These are phyloP conservation scores for Gryganskiella cystojenkinii DNA, from an alignment of 192 early-diverging fungal genomes.

Conservation along the genomic window DNA sequence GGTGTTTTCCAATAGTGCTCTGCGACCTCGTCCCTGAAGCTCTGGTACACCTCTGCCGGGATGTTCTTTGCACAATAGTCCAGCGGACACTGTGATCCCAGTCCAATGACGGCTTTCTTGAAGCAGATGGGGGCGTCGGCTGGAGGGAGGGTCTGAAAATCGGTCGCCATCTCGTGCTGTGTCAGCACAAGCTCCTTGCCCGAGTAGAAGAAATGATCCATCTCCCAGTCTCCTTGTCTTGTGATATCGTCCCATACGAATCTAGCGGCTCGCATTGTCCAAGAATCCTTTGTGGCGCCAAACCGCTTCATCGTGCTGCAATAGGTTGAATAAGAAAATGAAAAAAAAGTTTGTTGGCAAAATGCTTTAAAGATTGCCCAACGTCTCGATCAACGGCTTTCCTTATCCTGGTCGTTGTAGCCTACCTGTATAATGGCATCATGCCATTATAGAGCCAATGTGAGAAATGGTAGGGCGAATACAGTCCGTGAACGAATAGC, in stretches of 20 bases:
- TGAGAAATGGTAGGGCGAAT: constrained; percentile 52
- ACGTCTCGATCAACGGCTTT: too few species aligned
- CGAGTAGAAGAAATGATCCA: constrained; percentile 8
- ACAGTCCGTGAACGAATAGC: constrained; percentile 52
- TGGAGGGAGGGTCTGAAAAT: constrained; percentile 22
- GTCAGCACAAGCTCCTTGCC: constrained; percentile 21
- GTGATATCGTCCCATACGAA: neutral
- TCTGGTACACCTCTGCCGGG: constrained; percentile 14
- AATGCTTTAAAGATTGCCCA: too few species aligned
- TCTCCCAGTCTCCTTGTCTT: constrained; percentile 6
- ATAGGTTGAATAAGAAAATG: too few species aligned
- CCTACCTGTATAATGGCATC: constrained; percentile 48
- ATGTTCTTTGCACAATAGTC: constrained; percentile 24
- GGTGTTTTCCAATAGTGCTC: constrained; percentile 7
- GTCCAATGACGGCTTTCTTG: constrained; percentile 17
- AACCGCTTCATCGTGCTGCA: constrained; percentile 11
- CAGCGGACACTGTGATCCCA: constrained; percentile 18
- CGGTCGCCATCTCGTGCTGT: constrained; percentile 3
- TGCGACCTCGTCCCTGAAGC: constrained; percentile 13
- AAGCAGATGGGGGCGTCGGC: constrained; percentile 26
- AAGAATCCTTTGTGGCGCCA: constrained; percentile 2
- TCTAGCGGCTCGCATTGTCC: neutral
- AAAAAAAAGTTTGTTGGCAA: too few species aligned
- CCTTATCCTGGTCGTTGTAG: neutral
- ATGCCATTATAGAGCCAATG: constrained; percentile 57